Evolutionary conservation across 2,329 filamentous ascomycete genomes (phyloP).

Genomic region (Ceratocystiopsis sp.): DNA sequence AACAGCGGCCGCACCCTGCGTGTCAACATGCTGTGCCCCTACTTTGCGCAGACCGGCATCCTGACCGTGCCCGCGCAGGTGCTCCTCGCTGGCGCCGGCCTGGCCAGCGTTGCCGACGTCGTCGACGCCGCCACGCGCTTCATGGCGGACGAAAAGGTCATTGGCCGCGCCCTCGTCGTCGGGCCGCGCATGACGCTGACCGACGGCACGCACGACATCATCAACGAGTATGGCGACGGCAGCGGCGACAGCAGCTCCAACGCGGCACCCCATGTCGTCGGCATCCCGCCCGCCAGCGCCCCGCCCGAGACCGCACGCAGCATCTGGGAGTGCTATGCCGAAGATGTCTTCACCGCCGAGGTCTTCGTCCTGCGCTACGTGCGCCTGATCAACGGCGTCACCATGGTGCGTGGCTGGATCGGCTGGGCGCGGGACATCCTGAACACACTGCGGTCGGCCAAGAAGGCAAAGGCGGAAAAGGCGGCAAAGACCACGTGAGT

Average conservation of each 20-base stretch:
- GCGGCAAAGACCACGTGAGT: background rate
- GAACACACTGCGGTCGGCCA: background rate
- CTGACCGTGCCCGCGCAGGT: constrained; percentile 27
- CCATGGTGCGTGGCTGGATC: constrained; percentile 33
- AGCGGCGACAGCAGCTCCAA: constrained; percentile 1
- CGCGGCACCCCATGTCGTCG: background rate
- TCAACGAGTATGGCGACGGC: constrained; percentile 7
- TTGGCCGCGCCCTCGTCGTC: constrained; percentile 38
- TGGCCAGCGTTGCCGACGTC: constrained; percentile 38
- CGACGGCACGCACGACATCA: constrained; percentile 14
- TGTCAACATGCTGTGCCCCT: constrained; percentile 48
- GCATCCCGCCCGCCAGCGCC: constrained; percentile 6
- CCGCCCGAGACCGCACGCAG: constrained; percentile 14
- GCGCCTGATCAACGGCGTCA: constrained; percentile 32
- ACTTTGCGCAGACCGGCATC: constrained; percentile 45
- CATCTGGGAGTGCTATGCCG: constrained; percentile 43
- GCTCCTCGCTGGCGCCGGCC: constrained; percentile 36
- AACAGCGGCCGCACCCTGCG: constrained; percentile 21
- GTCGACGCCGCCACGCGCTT: constrained; percentile 45
- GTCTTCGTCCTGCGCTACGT: constrained; percentile 37
- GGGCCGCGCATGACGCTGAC: constrained; percentile 35
- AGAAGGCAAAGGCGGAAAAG: background rate
- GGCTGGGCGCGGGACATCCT: constrained; percentile 26
- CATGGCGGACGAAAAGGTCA: constrained; percentile 37
- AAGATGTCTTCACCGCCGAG: constrained; percentile 40